Evolutionary conservation across 2,329 filamentous ascomycete genomes (phyloP).

Genomic region (Beauveria bassiana): DNA sequence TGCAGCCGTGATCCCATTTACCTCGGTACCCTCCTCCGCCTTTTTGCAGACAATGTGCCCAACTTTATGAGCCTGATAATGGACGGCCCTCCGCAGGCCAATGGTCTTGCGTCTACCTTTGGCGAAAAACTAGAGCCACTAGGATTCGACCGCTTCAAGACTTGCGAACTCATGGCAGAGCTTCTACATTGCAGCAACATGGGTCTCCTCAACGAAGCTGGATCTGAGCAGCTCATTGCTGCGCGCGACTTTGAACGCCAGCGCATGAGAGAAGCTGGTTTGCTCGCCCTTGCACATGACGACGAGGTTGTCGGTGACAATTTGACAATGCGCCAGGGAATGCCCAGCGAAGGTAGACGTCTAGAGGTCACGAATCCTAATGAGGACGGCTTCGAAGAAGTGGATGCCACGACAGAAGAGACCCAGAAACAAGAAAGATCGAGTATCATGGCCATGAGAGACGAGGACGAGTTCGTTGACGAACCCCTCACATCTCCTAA

Average conservation of each 20-base stretch:
- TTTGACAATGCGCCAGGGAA: slow-evolving; percentile 48
- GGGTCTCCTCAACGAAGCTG: slow-evolving; percentile 86
- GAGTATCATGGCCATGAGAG: slow-evolving; percentile 28
- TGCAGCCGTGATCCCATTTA: slow-evolving; percentile 92
- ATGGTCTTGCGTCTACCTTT: slow-evolving; percentile 78
- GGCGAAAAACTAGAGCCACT: slow-evolving; percentile 86
- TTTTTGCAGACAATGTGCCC: slow-evolving; percentile 86
- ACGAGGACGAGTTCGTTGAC: slow-evolving; percentile 70
- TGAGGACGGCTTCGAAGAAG: slow-evolving; percentile 92
- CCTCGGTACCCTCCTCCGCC: slow-evolving; percentile 76
- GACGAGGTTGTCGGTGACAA: slow-evolving; percentile 45
- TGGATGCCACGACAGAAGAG: slow-evolving; percentile 65
- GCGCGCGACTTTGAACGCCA: slow-evolving; percentile 76
- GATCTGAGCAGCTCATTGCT: slow-evolving; percentile 79
- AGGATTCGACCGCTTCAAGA: slow-evolving; percentile 97
- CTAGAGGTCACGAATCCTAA: slow-evolving; percentile 74
- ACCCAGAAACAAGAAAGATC: slow-evolving; percentile 2
- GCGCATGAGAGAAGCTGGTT: slow-evolving; percentile 67
- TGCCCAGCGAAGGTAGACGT: slow-evolving; percentile 55
- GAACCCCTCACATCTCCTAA: slow-evolving; percentile 65
- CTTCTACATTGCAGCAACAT: slow-evolving; percentile 97
- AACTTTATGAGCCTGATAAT: slow-evolving; percentile 90
- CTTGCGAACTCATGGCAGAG: slow-evolving; percentile 97
- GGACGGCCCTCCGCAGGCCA: slow-evolving; percentile 64
- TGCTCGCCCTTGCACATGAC: slow-evolving; percentile 42